Evolutionary conservation across 345 rosid genomes (phyloP), one percentile per base, ranked within the genome.

Genomic region (Euphorbia peplus): DNA sequence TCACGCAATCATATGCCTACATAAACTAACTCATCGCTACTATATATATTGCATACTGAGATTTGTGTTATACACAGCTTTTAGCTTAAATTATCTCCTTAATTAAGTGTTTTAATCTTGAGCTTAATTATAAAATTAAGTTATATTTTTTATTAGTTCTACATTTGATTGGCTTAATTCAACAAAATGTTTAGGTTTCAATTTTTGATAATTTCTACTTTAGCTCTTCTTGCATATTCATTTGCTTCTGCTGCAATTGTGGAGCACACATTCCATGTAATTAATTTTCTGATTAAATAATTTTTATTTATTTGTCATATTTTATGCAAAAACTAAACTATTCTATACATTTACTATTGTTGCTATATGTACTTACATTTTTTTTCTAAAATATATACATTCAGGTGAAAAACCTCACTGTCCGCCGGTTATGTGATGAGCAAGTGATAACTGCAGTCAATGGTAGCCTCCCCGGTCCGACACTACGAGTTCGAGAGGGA

Each of bases 401-500:
- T 19, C 87, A 93, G 98, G 96, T 93, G 70, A 57, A 83, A 87
- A 88, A 89, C 68, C 73, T 80, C 18, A 84, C 89, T 2, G 66
- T 88, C 16, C 54, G 56, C 14, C 78, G 84, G 70, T 70, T 93
- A 18, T 91, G 98, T 83, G 63, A 56, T n/a, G 68, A 71, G 66
- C 90, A 78, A 71, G 83, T 81, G 70, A 63, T 91, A 60, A 84
- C 92, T 9, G 92, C 86, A 1, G 95, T 89, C 70, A 91, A 93
- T 75, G 95, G 86, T 63, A 76, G 79, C 59, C 58, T 89, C 5
- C 98, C 98, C 0, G 98, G 98, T 21, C 97, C 98, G 12, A 80
- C 85, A 0, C 21, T 93, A 44, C 62, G 46, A 0, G 96, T 66
- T 60, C 76, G 63, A 4, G 98, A 89, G 69, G 97, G 97, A 8